These are phyloP conservation scores for Syzygium syzygioides DNA, from an alignment of 441 rosid species.

Conservation along the genomic window DNA sequence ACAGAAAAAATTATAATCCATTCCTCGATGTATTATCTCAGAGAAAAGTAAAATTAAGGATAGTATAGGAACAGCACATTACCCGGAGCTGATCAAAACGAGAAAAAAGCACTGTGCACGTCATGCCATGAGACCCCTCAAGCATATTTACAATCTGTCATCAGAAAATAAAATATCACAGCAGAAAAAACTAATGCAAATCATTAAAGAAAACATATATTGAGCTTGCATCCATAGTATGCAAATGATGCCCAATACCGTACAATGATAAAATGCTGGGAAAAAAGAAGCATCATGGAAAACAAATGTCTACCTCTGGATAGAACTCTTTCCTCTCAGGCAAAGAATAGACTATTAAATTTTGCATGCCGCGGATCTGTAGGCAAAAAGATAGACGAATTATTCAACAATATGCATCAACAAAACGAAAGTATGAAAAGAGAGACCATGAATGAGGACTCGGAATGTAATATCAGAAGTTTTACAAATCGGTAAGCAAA, in stretches of 20 bases:
- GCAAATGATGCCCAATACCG: neutral
- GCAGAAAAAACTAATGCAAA: neutral
- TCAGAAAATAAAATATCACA: neutral
- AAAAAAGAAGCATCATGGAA: neutral
- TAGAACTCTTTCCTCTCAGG: constrained; percentile 95
- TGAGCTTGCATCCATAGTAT: neutral
- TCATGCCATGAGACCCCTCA: constrained; percentile 59
- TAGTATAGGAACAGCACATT: constrained; percentile 10
- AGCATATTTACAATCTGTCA: constrained; percentile 84
- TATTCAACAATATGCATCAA: neutral
- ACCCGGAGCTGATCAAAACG: constrained; percentile 69
- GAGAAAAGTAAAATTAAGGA: neutral
- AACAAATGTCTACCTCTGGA: constrained; percentile 54
- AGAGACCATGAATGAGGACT: neutral
- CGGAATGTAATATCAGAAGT: neutral
- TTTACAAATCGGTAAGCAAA: neutral
- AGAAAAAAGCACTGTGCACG: constrained; percentile 78
- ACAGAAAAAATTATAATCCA: neutral
- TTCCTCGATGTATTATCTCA: neutral
- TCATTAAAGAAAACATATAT: neutral
- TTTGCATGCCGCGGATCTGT: constrained; percentile 86
- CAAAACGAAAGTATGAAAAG: constrained; percentile 2
- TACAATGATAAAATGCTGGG: neutral
- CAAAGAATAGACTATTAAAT: constrained; percentile 78
- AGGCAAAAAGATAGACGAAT: neutral